Evolutionary conservation across 2,329 filamentous ascomycete species (phyloP).

Genomic region (Blumeria graminis): DNA sequence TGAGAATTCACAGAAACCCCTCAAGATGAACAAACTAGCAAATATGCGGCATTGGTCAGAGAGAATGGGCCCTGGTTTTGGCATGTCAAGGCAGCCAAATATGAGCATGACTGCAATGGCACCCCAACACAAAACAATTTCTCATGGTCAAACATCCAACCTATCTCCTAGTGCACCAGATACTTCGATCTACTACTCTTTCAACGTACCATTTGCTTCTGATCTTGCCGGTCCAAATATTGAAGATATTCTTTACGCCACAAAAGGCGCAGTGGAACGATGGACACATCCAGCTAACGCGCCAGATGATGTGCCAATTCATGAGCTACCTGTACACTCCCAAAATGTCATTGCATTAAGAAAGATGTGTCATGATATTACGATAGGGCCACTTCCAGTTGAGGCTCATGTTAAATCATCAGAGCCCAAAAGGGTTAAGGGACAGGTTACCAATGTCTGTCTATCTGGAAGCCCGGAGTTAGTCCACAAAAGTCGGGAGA

Average conservation of each 20-base stretch:
- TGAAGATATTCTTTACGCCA: constrained; percentile 87
- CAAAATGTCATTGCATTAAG: constrained; percentile 64
- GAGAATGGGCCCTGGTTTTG: constrained; percentile 43
- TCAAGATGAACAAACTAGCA: constrained; percentile 45
- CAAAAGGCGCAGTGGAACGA: constrained; percentile 60
- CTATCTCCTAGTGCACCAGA: constrained; percentile 49
- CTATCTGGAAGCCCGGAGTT: constrained; percentile 70
- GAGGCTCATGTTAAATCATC: constrained; percentile 69
- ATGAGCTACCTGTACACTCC: constrained; percentile 78
- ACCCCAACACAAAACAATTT: constrained; percentile 28
- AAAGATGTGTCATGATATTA: constrained; percentile 61
- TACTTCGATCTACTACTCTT: constrained; percentile 69
- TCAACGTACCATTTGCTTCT: constrained; percentile 91
- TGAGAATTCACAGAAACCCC: neutral
- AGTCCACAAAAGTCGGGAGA: constrained; percentile 73
- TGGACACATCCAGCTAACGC: constrained; percentile 87
- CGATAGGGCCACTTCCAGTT: constrained; percentile 42
- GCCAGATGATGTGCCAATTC: constrained; percentile 58
- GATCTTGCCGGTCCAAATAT: constrained; percentile 79
- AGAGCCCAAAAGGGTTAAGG: constrained; percentile 46
- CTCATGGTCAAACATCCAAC: constrained; percentile 28
- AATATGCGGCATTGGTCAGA: constrained; percentile 51
- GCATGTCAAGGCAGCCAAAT: constrained; percentile 28
- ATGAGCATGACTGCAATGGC: constrained; percentile 22
- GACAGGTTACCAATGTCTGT: constrained; percentile 64